A percentile compares a stretch with the other conserved stretches of the same genome.
Conservation (phyloP, 208 protist genomes). For the Wallacemonas sp. region DNA sequence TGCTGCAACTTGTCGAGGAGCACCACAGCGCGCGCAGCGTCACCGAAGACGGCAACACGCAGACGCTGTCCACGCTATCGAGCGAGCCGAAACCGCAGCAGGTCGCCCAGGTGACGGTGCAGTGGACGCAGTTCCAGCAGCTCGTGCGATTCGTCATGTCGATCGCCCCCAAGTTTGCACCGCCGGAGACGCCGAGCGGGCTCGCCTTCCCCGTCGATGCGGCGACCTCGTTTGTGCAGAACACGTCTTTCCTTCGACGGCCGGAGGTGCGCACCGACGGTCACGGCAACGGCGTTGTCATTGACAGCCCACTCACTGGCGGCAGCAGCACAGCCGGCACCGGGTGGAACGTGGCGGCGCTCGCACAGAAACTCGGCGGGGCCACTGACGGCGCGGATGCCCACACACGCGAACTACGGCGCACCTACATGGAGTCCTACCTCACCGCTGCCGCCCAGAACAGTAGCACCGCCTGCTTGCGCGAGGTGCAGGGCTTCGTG, state of each 20-base stretch:
- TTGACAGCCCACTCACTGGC: not conserved
- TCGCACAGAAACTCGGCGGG: not conserved
- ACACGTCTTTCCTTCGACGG: conserved; percentile 22
- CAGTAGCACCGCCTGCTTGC: conserved; percentile 30
- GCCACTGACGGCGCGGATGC: conserved; percentile 13
- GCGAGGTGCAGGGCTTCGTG: conserved; percentile 58
- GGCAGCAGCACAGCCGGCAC: not conserved
- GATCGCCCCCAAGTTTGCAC: conserved; percentile 45
- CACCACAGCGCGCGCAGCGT: not conserved
- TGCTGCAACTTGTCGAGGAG: conserved; percentile 23
- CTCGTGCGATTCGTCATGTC: conserved; percentile 46
- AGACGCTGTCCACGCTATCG: conserved; percentile 24
- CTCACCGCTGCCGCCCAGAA: conserved; percentile 33
- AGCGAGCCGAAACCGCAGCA: conserved; percentile 29
- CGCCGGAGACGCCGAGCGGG: conserved; percentile 30
- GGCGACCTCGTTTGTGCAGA: conserved; percentile 34
- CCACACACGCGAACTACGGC: conserved; percentile 26
- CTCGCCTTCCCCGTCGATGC: conserved; percentile 28
- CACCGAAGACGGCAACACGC: not conserved
- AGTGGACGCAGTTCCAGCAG: conserved; percentile 45
- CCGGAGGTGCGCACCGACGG: conserved; percentile 1
- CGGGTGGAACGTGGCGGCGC: not conserved
- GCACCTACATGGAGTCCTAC: conserved; percentile 52
- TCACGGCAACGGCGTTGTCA: not conserved
- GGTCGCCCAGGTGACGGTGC: conserved; percentile 35